Evolutionary conservation across 2,329 filamentous ascomycete species (phyloP), one percentile per base, ranked within the genome.

Genomic region (Taxawa tesnikishii): DNA sequence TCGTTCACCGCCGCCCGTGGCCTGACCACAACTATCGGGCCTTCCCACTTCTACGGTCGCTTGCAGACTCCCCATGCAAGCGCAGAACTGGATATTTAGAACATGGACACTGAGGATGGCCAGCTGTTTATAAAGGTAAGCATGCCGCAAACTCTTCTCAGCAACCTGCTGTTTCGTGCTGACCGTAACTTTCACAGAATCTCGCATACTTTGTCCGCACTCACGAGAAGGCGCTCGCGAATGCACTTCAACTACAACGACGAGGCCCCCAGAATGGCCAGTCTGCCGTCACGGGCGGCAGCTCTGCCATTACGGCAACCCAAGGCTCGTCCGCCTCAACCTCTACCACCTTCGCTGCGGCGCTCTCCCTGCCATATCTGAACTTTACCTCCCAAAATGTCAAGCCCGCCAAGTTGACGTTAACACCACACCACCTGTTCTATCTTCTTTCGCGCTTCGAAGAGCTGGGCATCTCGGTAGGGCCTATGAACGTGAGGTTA

Each of bases 381-480:
- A 84, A 68, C 50, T 90, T 96, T 54, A 75, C 83, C 28, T 92
- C 87, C 5, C 79, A 84, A 47, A 80, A 65, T 46, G 72, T 85
- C 50, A 94, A 93, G 62, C 83, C 87, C 13, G 83, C 83, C 25
- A 94, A 92, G 61, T 67, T 98, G 44, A 85, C 85, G 24, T 69
- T 98, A 41, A 96, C 90, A 9, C 83, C 90, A 13, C 90, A 98
- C 52, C 90, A 98, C 55, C 74, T 98, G 17, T 96, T 94, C 65
- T 98, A 94, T 55, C 73, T 98, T 18, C 73, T 98, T 33, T 94
- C 85, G 35, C 83, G 85, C 34, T 94, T 96, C 58, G 87, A 94
- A 62, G 88, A 94, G 42, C 69, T 96, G 38, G 76, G 77, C 38
- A 90, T 96, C 44, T 70, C 79, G 40, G 85, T 96, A 41, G 90